Evolutionary conservation across 495 filamentous ascomycete genomes (phyloP).

Genomic region (Penicillium argentinense): DNA sequence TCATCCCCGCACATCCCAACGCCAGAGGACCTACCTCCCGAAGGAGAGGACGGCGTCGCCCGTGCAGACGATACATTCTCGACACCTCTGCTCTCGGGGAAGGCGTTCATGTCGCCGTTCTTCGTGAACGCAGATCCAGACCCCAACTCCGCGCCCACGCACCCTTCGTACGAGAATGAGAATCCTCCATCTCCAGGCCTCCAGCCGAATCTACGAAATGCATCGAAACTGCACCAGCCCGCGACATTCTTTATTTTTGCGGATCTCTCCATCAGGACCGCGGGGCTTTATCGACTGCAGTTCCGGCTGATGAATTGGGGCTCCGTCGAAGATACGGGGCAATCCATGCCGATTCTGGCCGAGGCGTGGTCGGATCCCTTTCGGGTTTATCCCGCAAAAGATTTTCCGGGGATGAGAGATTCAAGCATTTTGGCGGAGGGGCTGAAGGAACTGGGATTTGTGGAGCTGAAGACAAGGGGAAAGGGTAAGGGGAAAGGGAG

Average conservation of each 20-base stretch:
- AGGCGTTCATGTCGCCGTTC: slow-evolving; percentile 45
- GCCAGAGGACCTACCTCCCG: slow-evolving; percentile 42
- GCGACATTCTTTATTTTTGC: slow-evolving; percentile 87
- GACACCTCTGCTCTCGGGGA: slow-evolving; percentile 39
- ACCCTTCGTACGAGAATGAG: slow-evolving; percentile 54
- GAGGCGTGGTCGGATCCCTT: slow-evolving; percentile 76
- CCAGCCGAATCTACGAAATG: slow-evolving; percentile 13
- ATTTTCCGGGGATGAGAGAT: slow-evolving; percentile 89
- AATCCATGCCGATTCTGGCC: slow-evolving; percentile 61
- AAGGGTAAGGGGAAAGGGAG: slow-evolving; percentile 45
- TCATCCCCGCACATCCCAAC: slow-evolving; percentile 10
- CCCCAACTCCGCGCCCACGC: slow-evolving; percentile 57
- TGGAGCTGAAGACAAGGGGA: slow-evolving; percentile 47
- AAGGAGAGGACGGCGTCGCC: slow-evolving; percentile 14
- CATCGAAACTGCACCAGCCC: slow-evolving; percentile 25
- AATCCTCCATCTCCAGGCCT: background rate
- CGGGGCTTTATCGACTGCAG: slow-evolving; percentile 76
- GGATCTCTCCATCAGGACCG: slow-evolving; percentile 87
- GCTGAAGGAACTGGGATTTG: slow-evolving; percentile 46
- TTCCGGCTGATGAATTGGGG: slow-evolving; percentile 81
- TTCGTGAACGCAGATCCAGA: slow-evolving; percentile 45
- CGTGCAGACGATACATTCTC: slow-evolving; percentile 27
- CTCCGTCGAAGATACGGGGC: slow-evolving; percentile 50
- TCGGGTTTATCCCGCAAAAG: slow-evolving; percentile 91
- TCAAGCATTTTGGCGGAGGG: slow-evolving; percentile 40